These are phyloP conservation scores for Citrus hindsii DNA, from an alignment of 345 rosid genomes.

Conservation along the genomic window DNA sequence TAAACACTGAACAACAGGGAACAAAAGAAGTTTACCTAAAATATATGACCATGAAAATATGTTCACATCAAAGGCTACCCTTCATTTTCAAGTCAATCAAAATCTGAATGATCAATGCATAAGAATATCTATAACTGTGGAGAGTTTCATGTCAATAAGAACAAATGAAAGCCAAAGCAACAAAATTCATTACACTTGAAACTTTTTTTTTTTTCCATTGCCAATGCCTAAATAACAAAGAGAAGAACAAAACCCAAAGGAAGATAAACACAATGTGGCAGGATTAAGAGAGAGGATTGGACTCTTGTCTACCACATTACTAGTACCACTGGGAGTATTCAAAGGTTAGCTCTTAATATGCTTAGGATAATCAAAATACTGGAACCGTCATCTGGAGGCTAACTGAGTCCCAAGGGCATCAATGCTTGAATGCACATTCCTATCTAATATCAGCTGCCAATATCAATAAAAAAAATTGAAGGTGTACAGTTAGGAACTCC, in stretches of 20 bases:
- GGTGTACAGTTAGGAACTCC: neutral
- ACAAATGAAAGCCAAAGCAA: neutral
- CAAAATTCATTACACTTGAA: neutral
- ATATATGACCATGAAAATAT: neutral
- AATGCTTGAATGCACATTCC: neutral
- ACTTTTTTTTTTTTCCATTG: neutral
- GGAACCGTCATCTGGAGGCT: neutral
- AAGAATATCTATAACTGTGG: neutral
- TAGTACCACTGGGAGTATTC: neutral
- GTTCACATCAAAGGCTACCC: neutral
- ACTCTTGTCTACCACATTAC: neutral
- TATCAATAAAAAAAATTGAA: neutral
- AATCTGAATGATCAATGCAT: neutral
- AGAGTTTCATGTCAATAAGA: neutral
- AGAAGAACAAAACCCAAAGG: neutral
- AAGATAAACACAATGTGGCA: neutral
- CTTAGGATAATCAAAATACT: neutral
- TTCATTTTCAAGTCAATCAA: neutral
- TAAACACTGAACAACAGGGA: neutral
- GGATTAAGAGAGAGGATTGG: neutral
- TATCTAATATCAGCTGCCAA: neutral
- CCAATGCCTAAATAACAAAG: neutral
- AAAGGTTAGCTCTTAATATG: neutral
- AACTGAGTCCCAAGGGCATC: neutral
- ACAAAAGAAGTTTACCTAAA: neutral